Conservation (phyloP, 2,329 filamentous ascomycete genomes). For the Ophiocordyceps australis region DNA sequence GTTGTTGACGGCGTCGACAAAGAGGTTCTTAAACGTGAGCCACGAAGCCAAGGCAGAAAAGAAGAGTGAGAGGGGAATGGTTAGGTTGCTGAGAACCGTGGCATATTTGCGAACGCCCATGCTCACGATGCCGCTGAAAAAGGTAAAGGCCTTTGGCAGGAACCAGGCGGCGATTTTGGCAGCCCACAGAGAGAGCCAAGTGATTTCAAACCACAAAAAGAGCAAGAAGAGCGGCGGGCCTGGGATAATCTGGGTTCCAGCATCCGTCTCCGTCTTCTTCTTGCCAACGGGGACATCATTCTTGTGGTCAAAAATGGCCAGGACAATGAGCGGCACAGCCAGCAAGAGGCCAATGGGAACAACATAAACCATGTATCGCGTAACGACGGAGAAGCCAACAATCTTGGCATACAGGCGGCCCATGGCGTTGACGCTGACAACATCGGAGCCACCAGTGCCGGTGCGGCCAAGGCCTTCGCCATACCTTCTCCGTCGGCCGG, state of each 20-base stretch:
- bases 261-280: constrained; percentile 4
- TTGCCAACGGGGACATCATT: constrained; percentile 18
- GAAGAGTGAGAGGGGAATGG: constrained; percentile 49
- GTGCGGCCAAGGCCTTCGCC: constrained; percentile 19
- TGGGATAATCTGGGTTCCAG: neutral
- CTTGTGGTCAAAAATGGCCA: constrained; percentile 23
- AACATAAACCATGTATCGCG: constrained; percentile 50
- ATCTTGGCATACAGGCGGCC: constrained; percentile 48
- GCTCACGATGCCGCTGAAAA: constrained; percentile 50
- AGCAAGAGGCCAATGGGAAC: constrained; percentile 43
- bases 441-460: constrained; percentile 28
- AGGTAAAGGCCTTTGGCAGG: constrained; percentile 45
- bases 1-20: constrained; percentile 13
- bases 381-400: constrained; percentile 42
- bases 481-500: constrained; percentile 31
- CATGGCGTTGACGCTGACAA: constrained; percentile 42
- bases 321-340: constrained; percentile 41
- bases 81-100: constrained; percentile 42
- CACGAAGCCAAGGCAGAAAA: constrained; percentile 48
- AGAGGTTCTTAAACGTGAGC: constrained; percentile 41
- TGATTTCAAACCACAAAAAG: constrained; percentile 51
- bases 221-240: constrained; percentile 38
- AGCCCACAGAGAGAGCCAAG: constrained; percentile 50
- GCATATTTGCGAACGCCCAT: constrained; percentile 55
- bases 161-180: constrained; percentile 46